These are phyloP conservation scores for Rachicladosporium sp. DNA, from an alignment of 2,329 filamentous ascomycete genomes.

Conservation along the genomic window DNA sequence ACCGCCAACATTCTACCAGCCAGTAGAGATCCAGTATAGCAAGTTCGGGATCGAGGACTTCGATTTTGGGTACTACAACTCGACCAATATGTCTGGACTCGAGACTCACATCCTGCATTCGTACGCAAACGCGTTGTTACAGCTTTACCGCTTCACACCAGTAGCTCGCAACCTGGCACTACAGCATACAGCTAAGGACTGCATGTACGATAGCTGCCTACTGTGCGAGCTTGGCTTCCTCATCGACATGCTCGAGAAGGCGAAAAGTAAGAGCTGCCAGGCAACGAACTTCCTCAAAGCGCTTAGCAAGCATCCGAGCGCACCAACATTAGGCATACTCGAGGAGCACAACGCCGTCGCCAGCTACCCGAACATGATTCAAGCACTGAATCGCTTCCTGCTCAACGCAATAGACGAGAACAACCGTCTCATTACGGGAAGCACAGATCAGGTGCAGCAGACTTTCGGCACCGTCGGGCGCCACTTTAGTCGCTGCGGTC, in stretches of 20 bases:
- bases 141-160: slow-evolving; percentile 84
- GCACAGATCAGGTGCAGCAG: slow-evolving; percentile 57
- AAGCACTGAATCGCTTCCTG: slow-evolving; percentile 74
- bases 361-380: slow-evolving; percentile 68
- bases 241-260: slow-evolving; percentile 97
- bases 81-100: slow-evolving; percentile 77
- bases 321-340: slow-evolving; percentile 63
- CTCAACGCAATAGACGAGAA: slow-evolving; percentile 59
- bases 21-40: slow-evolving; percentile 97
- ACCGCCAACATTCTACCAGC: slow-evolving; percentile 77
- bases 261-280: slow-evolving; percentile 84
- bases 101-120: slow-evolving; percentile 96
- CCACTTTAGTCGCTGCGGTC: slow-evolving; percentile 68
- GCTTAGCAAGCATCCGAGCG: slow-evolving; percentile 70
- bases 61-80: slow-evolving; percentile 96
- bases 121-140: slow-evolving; percentile 84
- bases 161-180: slow-evolving; percentile 77
- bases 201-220: slow-evolving; percentile 70
- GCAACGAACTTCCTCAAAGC: slow-evolving; percentile 90
- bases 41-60: slow-evolving; percentile 99
- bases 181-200: slow-evolving; percentile 76
- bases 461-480: slow-evolving; percentile 58
- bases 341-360: slow-evolving; percentile 70
- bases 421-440: slow-evolving; percentile 54
- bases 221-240: slow-evolving; percentile 91